Evolutionary conservation across 1,139 yeast genomes (phyloP), one percentile per base, ranked within the genome.

Genomic region (Citeromyces hawaiiensis): DNA sequence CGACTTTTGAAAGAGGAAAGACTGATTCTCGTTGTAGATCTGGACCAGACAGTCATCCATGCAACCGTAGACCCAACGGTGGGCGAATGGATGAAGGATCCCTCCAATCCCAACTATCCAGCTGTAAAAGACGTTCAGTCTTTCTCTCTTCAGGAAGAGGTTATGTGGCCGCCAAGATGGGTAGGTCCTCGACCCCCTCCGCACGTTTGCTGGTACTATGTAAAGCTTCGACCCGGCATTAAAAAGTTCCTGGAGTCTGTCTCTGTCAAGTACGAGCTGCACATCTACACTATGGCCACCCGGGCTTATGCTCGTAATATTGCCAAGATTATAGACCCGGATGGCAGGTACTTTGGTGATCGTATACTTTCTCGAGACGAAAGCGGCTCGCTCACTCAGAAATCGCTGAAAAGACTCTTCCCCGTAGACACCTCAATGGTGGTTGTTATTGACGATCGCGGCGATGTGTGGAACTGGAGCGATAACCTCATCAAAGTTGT

Each of bases 401-500:
- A 93, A 54, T 85, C 91, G 36, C 65, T 93, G 45, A 80, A 83
- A 51, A 66, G 98, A 45, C 64, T 93, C 39, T 93, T 93, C 54
- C 99, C 98, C 0, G 94, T 91, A 3, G 95, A 91, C 47, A 94
- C 94, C 32, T 80, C 94, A 13, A 83, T 91, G 96, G 98, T 91
- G 36, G 94, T 86, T 2, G 81, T 91, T 37, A 91, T 91, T 44
- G 99, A 91, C 58, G 99, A 91, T 56, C 72, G 99, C 56, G 98
- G 97, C 4, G 99, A 91, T 57, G 98, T 91, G 9, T 91, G 99
- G 99, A 86, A 83, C 54, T 91, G 98, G 98, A 85, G 87, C 47
- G 79, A 83, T 19, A 88, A 91, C 55, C 65, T 91, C 47, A 76
- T 91, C 44, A 86, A 88, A 56, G 98, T 91, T 8, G 83, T 87